Evolutionary conservation across 2,329 filamentous ascomycete species (phyloP).

Genomic region (Reticulascus tulasneorum): DNA sequence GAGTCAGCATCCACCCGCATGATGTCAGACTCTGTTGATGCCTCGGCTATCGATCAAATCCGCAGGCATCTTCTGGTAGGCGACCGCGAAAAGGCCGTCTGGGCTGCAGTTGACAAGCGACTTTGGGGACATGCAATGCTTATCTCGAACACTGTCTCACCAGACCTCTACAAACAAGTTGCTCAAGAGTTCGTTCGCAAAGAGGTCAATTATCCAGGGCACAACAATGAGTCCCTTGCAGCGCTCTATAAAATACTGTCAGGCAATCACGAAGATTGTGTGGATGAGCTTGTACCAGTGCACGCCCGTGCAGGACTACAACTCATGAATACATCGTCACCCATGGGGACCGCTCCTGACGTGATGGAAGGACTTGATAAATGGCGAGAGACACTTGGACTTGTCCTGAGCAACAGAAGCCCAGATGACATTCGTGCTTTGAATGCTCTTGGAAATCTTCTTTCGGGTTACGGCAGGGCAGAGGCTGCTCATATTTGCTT

Average conservation of each 20-base stretch:
- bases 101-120: constrained; percentile 87
- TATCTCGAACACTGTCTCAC: constrained; percentile 72
- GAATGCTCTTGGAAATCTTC: constrained; percentile 72
- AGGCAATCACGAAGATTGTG: constrained; percentile 88
- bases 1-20: constrained; percentile 29
- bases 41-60: constrained; percentile 65
- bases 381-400: constrained; percentile 84
- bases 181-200: constrained; percentile 93
- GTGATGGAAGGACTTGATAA: constrained; percentile 82
- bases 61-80: constrained; percentile 72
- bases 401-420: constrained; percentile 87
- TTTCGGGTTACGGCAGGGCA: constrained; percentile 79
- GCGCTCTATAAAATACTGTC: constrained; percentile 92
- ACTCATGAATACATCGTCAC: constrained; percentile 73
- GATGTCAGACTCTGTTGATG: constrained; percentile 65
- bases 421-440: constrained; percentile 73
- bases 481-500: constrained; percentile 95
- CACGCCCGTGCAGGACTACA: constrained; percentile 90
- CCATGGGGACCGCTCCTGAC: constrained; percentile 61
- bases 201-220: constrained; percentile 79
- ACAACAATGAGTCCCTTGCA: constrained; percentile 81
- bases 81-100: constrained; percentile 86
- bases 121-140: constrained; percentile 97
- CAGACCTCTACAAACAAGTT: constrained; percentile 87
- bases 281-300: constrained; percentile 90